Evolutionary conservation across 2,329 filamentous ascomycete species (phyloP).

Genomic region (Calonectria hawksworthii): DNA sequence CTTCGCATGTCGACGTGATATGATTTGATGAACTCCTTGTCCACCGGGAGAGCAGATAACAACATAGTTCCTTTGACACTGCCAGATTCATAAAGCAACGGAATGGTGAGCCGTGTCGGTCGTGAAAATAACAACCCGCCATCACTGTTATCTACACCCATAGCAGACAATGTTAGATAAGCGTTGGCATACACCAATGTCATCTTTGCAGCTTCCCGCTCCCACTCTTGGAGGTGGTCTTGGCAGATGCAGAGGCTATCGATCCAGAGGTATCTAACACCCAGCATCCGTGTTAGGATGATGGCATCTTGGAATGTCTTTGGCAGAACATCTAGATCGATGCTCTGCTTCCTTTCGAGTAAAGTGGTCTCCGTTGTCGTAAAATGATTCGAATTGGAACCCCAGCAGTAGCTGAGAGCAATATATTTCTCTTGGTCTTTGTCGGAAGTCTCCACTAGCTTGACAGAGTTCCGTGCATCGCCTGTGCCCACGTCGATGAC

Average conservation of each 20-base stretch:
- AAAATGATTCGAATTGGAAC: conserved; percentile 1
- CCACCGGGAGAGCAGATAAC: neutral
- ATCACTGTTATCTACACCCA: neutral
- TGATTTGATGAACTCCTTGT: conserved; percentile 16
- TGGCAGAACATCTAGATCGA: conserved; percentile 9
- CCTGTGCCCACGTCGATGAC: neutral
- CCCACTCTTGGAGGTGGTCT: conserved; percentile 14
- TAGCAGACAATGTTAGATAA: conserved; percentile 15
- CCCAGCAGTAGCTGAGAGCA: conserved; percentile 32
- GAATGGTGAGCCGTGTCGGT: neutral
- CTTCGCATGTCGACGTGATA: conserved; percentile 16
- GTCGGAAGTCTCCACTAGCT: neutral
- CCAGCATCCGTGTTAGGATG: neutral
- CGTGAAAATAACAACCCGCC: conserved; percentile 13
- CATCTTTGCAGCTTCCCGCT: conserved; percentile 17
- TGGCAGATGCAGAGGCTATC: conserved; percentile 29
- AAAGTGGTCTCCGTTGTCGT: conserved; percentile 13
- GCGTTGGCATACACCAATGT: conserved; percentile 18
- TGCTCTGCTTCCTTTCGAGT: neutral
- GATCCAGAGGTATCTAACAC: conserved; percentile 24
- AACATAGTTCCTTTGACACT: neutral
- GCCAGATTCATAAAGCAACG: neutral
- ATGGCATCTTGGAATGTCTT: conserved; percentile 25
- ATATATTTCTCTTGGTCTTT: conserved; percentile 4
- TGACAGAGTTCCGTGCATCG: neutral